These are phyloP conservation scores for Geotrichum siamense DNA, from an alignment of 1,139 yeast species.

Conservation along the genomic window DNA sequence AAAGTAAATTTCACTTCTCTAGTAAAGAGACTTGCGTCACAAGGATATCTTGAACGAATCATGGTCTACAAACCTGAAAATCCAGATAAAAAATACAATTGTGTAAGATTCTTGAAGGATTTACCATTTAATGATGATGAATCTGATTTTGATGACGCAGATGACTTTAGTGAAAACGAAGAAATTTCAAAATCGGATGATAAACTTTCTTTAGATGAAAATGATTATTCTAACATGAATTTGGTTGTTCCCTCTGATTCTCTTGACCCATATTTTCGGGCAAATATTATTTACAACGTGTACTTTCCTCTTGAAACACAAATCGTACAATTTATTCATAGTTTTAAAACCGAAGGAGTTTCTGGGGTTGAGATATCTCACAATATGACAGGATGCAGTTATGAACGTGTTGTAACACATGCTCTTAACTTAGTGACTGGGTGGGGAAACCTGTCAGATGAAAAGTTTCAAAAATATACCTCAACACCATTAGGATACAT, in stretches of 20 bases:
- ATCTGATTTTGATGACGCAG: slow-evolving; percentile 34
- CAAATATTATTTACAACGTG: slow-evolving; percentile 38
- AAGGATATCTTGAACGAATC: slow-evolving; percentile 52
- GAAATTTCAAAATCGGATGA: slow-evolving; percentile 21
- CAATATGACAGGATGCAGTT: slow-evolving; percentile 47
- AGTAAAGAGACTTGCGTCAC: slow-evolving; percentile 44
- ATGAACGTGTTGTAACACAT: slow-evolving; percentile 45
- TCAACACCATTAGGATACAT: slow-evolving; percentile 31
- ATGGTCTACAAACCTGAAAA: slow-evolving; percentile 48
- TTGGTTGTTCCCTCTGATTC: slow-evolving; percentile 5
- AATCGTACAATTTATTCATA: slow-evolving; percentile 44
- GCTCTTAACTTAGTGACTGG: slow-evolving; percentile 41
- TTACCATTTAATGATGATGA: slow-evolving; percentile 28
- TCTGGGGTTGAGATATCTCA: slow-evolving; percentile 50
- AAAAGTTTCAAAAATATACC: slow-evolving; percentile 19
- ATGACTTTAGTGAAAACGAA: slow-evolving; percentile 29
- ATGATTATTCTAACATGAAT: slow-evolving; percentile 3
- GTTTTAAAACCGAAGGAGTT: slow-evolving; percentile 43
- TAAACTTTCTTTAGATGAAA: too few species aligned
- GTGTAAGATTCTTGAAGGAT: slow-evolving; percentile 55
- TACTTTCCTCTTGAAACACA: slow-evolving; percentile 61
- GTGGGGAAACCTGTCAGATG: slow-evolving; percentile 34
- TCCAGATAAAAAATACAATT: slow-evolving; percentile 44
- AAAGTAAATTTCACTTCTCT: slow-evolving; percentile 48
- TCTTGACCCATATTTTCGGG: slow-evolving; percentile 7